Conservation (phyloP, 1,284 basidiomycete genomes). For the Lentinula novae-zelandiae region DNA sequence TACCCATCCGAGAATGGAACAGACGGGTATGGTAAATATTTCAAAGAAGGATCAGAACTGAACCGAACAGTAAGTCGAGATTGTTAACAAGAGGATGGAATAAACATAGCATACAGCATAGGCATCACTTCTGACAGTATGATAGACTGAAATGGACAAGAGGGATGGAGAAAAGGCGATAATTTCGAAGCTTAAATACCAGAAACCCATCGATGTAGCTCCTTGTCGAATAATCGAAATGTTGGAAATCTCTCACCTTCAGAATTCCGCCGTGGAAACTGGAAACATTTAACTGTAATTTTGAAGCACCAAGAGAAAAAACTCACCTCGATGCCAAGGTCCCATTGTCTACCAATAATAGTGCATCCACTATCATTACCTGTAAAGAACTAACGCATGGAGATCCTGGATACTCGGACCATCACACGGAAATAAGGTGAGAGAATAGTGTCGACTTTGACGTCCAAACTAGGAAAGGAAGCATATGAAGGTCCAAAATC, state of each 20-base stretch:
- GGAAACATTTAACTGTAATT: background rate
- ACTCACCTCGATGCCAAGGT: background rate
- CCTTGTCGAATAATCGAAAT: background rate
- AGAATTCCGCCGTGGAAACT: background rate
- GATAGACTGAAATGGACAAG: background rate
- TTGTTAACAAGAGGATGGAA: background rate
- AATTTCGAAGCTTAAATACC: background rate
- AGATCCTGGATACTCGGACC: constrained; percentile 1
- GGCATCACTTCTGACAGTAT: constrained; percentile 22
- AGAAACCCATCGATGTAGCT: background rate
- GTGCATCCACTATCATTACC: background rate
- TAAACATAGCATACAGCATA: constrained; percentile 26
- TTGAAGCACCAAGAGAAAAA: background rate
- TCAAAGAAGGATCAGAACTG: constrained; percentile 69
- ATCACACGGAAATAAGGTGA: constrained; percentile 2
- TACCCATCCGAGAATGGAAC: constrained; percentile 53
- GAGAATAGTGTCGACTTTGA: background rate
- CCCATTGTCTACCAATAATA: background rate
- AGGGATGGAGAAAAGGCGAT: background rate
- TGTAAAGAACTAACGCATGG: background rate
- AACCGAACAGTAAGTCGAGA: constrained; percentile 5
- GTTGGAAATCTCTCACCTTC: background rate
- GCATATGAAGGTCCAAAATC: background rate
- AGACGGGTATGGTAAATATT: constrained; percentile 73
- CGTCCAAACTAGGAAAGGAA: background rate